Evolutionary conservation across 2,329 filamentous ascomycete species (phyloP), one percentile per base, ranked within the genome.

Genomic region (Rhynchosporium secalis): DNA sequence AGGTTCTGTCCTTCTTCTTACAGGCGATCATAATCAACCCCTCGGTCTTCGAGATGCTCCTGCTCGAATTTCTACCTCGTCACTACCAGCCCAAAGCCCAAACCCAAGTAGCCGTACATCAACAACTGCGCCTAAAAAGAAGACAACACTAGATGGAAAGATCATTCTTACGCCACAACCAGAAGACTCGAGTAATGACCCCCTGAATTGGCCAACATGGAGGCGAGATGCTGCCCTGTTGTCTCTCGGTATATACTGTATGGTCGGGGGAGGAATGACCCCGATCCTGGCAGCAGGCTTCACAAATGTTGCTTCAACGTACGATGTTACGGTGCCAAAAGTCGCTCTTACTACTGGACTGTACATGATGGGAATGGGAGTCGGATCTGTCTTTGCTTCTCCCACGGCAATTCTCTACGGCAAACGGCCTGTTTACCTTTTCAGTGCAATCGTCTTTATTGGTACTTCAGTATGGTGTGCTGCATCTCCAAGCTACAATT

Each of bases 121-220:
- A 8, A 56, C 56, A 8, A 20, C 51, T 56, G 12, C 51, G 28
- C 48, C 70, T 75, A 15, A 79, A 78, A 85, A 86, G 77, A 97
- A 97, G 79, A 88, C 81, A 67, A 96, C 92, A 1, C 77, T 82
- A 41, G 89, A 96, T 73, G 92, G 92, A 15, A 83, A 85, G 65
- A 92, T 97, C 70, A 92, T 98, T 60, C 79, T 98, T 13, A 89
- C 96, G 0, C 94, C 94, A 0, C 94, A 98, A 73, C 94, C 94
- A 0, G 92, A 97, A 63, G 92, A 97, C 57, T 92, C 91, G 0
- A 80, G 83, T 57, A 97, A 98, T 68, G 94, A 98, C 71, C 94
- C 94, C 1, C 78, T 98, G 61, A 98, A 98, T 74, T 98, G 94
- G 94, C 87, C 90, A 0, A 78, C 82, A 6, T 91, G 91, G 87